Base-by-base conservation (phyloP, 306 rosid species). In the Trifolium subterraneum region DNA sequence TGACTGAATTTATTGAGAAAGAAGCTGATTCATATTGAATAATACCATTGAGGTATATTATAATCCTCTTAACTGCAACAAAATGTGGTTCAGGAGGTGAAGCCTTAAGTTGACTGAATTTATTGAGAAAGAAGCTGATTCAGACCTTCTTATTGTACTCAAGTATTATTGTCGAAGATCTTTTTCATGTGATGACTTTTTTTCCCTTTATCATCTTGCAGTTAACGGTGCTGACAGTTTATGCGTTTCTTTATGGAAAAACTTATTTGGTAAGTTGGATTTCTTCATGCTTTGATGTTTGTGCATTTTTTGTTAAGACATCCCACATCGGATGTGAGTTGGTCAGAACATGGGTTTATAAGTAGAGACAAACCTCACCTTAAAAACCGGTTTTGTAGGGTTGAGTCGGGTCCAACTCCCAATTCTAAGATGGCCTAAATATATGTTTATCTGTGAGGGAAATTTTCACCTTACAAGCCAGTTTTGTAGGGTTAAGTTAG, bases 171-270 rank as follows among this genome's bases (percentile, higher is more conserved):
- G 68, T 63, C 59, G 15, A 59, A 68, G 11, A 72, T 44, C 77
- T 51, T 81, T 68, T 56, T 18, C 70, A 50, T 45, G 76, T 85
- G 63, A 78, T 18, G 20, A 44, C 66, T 68, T 55, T 39, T 74
- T 48, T 50, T 3, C 14, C 29, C 36, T 76, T 25, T 50, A 33
- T 72, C 59, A 68, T 63, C 63, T 58, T 93, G 91, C 97, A 93
- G 98, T 82, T 93, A 84, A 91, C 94, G 0, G 98, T 93, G 87
- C 86, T 91, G 78, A 88, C 93, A 45, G 96, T 93, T 9, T 93
- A 84, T 81, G 27, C 86, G 78, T 93, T 91, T 79, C 97, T 93
- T 39, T 93, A 91, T 71, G 98, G 98, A 74, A 91, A 82, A 81
- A 47, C 84, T 1, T 93, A 93, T 84, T 66, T 93, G 93, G 97